Evolutionary conservation across 768 basidiomycete genomes (phyloP), one percentile per base, ranked within the genome.

Genomic region (Pleurotus salmoneostramineus): DNA sequence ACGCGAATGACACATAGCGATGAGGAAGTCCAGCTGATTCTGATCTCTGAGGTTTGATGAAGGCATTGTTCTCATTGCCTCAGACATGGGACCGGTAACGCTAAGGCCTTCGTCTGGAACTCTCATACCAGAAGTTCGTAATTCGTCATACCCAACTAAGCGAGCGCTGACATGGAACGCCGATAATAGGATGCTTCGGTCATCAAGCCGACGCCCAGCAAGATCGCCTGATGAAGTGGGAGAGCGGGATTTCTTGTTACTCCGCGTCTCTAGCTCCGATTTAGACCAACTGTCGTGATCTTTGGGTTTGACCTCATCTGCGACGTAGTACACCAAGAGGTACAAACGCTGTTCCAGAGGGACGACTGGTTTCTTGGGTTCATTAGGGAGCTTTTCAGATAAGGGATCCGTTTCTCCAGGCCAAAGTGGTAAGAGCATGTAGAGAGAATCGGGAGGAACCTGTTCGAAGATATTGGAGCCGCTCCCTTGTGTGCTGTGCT

Each of bases 391-490:
- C 15, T 36, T 36, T 40, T 54, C 56, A 46, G 74, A 71, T 34
- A 66, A 63, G 0, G 80, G 65, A 67, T 89, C 89, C 1, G 83
- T 89, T 62, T 89, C 87, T 14, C 85, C 81, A 6, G 87, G 84
- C 90, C 91, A 93, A n/a, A 93, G 76, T 12, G 91, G 91, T 14
- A 93, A 75, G 27, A 92, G 78, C 91, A 93, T 93, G 68, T 87
- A 91, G 52, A 92, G 74, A 21, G 83, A 82, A 11, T 92, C 89
- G 4, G 80, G 70, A 0, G 87, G 87, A 37, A 93, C 77, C 35
- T 82, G 74, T 35, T 81, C 77, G 57, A 91, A 82, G 60, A 88
- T 74, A 58, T 82, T 77, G 3, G 69, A 35, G 48, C 47, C 36
- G 61, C 60, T 60, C 68, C 48, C 57, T 62, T 62, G 52, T 21